Base-by-base conservation (phyloP, 352 stramenopile genomes). In the Stramenopiles sp. region DNA sequence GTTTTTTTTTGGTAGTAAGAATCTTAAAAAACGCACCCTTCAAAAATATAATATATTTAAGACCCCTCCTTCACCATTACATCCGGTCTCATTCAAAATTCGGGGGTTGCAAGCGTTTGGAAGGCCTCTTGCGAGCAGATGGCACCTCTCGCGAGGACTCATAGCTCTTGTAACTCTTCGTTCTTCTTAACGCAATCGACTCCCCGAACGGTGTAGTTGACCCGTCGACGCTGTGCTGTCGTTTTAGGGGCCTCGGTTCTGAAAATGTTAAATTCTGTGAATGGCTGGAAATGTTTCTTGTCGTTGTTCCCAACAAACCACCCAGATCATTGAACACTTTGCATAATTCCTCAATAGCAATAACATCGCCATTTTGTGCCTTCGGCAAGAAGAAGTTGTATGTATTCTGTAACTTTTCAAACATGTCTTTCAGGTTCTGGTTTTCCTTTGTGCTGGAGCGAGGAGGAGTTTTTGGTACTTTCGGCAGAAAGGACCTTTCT, bases 161-260 rank as follows among this genome's bases (percentile, higher is more conserved):
- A 6, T 71, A 31, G 12, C 12, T 71, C 4, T 71, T 71, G 35
- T 71, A 71, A 71, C 53, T 71, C 12, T 71, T 71, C 1, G 53
- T 71, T 6, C 53, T 71, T 71, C 53, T 2, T 71, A 71, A 6
- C 35, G 2, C 31, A 35, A 71, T 71, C 53, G 6, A 71, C 1
- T 35, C 35, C 53, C 33, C 12, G 43, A 53, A 12, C 43, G 12
- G 25, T 53, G 25, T 33, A 33, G 12, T 6, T 6, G 35, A 35
- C 31, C 4, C 53, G 53, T 35, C 2, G 4, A 6, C 53, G 53
- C 12, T 31, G 53, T 6, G 33, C 53, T 35, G 53, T 35, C 53
- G 12, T 6, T 71, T 31, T 71, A 31, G 25, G 43, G 12, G 43
- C 12, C 25, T 6, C 35, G 6, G 2, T 6, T 71, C 6, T 6